Evolutionary conservation across 1,139 yeast species (phyloP).

Genomic region (Hansenula lynferdii): DNA sequence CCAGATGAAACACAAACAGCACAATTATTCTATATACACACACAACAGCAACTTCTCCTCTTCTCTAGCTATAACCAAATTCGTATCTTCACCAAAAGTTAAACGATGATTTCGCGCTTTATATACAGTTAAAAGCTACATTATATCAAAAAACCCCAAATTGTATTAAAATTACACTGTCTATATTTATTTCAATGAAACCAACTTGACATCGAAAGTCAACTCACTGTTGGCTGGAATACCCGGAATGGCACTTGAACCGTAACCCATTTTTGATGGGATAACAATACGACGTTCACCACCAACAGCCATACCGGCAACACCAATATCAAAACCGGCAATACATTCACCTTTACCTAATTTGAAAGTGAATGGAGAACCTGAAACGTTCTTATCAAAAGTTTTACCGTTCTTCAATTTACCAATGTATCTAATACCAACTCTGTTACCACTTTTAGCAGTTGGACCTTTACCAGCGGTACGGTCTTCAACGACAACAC

Average conservation of each 20-base stretch:
- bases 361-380: slow-evolving; percentile 89
- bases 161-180: background rate
- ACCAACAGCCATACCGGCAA: slow-evolving; percentile 97
- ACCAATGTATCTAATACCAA: slow-evolving; percentile 97
- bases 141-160: too few relatives aligned
- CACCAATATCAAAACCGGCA: slow-evolving; percentile 98
- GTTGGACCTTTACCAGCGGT: slow-evolving; percentile 80
- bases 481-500: slow-evolving; percentile 91
- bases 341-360: slow-evolving; percentile 98
- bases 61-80: too few relatives aligned
- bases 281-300: slow-evolving; percentile 98
- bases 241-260: slow-evolving; percentile 91
- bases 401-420: slow-evolving; percentile 94
- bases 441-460: slow-evolving; percentile 87
- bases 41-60: too few relatives aligned
- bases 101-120: too few relatives aligned
- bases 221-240: slow-evolving; percentile 96
- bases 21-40: too few relatives aligned
- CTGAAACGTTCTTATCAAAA: slow-evolving; percentile 94
- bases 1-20: too few relatives aligned
- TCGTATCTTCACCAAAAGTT: too few relatives aligned
- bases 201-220: slow-evolving; percentile 92
- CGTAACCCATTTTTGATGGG: slow-evolving; percentile 96
- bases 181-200: slow-evolving; percentile 65
- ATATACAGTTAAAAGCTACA: too few relatives aligned